Evolutionary conservation across 2,329 filamentous ascomycete genomes (phyloP).

Genomic region (Alternaria conjuncta): DNA sequence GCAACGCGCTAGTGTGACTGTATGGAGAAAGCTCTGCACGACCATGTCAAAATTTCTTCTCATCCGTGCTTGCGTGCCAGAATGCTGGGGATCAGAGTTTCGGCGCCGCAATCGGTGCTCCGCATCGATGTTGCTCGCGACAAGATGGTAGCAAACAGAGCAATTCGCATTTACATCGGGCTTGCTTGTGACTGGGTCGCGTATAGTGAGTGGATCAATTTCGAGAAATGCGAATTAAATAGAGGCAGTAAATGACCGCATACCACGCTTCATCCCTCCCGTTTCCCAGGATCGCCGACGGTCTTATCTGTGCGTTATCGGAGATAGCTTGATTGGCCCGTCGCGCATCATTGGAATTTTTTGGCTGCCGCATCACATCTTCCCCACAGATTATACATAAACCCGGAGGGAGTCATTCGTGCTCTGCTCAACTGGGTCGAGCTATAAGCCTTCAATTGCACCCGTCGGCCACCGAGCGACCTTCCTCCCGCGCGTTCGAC

Average conservation of each 20-base stretch:
- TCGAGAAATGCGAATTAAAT: not conserved
- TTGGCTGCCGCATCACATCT: slow-evolving; percentile 36
- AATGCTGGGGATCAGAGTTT: slow-evolving; percentile 16
- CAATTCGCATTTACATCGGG: not conserved
- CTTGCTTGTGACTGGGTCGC: not conserved
- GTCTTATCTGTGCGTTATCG: slow-evolving; percentile 42
- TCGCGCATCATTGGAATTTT: slow-evolving; percentile 40
- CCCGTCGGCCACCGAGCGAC: slow-evolving; percentile 24
- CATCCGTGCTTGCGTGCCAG: slow-evolving; percentile 20
- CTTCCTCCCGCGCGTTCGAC: slow-evolving; percentile 24
- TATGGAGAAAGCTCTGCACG: slow-evolving; percentile 12
- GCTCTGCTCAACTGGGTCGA: slow-evolving; percentile 37
- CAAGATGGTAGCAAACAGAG: not conserved
- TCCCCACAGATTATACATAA: slow-evolving; percentile 42
- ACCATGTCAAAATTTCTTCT: slow-evolving; percentile 32
- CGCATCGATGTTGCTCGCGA: slow-evolving; percentile 4
- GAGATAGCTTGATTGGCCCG: slow-evolving; percentile 36
- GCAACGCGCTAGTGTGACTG: slow-evolving; percentile 11
- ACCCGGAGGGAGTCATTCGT: slow-evolving; percentile 34
- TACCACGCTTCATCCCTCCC: not conserved
- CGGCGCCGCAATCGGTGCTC: slow-evolving; percentile 30
- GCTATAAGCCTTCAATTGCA: slow-evolving; percentile 42
- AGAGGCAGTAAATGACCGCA: not conserved
- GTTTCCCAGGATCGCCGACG: slow-evolving; percentile 20
- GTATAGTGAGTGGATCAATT: not conserved